Evolutionary conservation across 192 early-diverging fungal genomes (phyloP).

Genomic region (Dissophora globulifera): DNA sequence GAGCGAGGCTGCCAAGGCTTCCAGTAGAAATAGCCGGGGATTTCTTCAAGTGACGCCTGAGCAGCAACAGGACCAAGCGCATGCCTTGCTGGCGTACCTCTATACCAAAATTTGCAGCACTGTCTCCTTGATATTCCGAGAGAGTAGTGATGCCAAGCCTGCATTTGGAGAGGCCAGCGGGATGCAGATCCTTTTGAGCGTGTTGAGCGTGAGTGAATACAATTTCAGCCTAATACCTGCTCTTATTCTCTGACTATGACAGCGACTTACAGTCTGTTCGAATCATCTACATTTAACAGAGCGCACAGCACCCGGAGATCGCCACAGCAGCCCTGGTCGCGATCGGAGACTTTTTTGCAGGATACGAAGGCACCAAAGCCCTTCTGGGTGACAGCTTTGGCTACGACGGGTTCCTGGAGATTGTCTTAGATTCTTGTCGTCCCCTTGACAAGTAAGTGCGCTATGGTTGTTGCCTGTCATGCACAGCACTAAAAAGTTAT

Average conservation of each 20-base stretch:
- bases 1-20: conserved; percentile 16
- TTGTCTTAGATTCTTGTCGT: conserved; percentile 44
- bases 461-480: too few species aligned
- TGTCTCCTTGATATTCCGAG: conserved; percentile 49
- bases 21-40: conserved; percentile 16
- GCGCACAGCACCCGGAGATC: conserved; percentile 45
- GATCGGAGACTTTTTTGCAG: conserved; percentile 55
- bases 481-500: too few species aligned
- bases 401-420: conserved; percentile 56
- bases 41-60: conserved; percentile 29
- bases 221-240: too few species aligned
- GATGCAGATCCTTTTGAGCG: conserved; percentile 48
- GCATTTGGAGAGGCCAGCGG: conserved; percentile 52
- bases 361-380: conserved; percentile 44
- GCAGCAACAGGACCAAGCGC: conserved; percentile 41
- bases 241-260: too few species aligned
- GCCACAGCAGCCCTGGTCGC: conserved; percentile 52
- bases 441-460: conserved; percentile 55
- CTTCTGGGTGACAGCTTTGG: conserved; percentile 45
- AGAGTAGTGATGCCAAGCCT: conserved; percentile 32
- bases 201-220: conserved; percentile 44
- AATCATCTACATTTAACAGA: conserved; percentile 11
- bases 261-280: not conserved
- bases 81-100: conserved; percentile 35
- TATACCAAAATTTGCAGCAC: conserved; percentile 53